These are phyloP conservation scores for Lenzites betulinus DNA, from an alignment of 768 basidiomycete genomes.

Conservation along the genomic window DNA sequence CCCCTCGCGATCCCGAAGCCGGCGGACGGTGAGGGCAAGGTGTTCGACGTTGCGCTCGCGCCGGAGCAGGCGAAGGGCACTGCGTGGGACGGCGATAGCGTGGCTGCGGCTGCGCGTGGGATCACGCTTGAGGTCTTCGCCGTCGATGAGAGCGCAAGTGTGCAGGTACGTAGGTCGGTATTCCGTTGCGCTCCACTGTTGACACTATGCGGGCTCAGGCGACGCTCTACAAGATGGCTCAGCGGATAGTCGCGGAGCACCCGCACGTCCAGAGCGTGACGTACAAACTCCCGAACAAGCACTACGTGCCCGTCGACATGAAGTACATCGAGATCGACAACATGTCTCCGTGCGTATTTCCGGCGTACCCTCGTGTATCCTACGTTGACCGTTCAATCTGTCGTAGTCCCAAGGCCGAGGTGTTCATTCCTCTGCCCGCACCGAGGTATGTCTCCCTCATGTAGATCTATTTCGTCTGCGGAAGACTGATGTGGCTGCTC, in stretches of 20 bases:
- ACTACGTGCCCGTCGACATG: constrained; percentile 91
- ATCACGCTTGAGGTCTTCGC: constrained; percentile 84
- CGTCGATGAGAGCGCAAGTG: constrained; percentile 85
- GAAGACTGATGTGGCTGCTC: not conserved
- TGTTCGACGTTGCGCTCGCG: constrained; percentile 41
- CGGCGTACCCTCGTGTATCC: not conserved
- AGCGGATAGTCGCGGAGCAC: constrained; percentile 70
- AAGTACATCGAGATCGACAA: constrained; percentile 72
- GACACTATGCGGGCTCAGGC: constrained; percentile 54
- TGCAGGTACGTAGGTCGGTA: constrained; percentile 58
- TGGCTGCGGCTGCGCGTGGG: constrained; percentile 52
- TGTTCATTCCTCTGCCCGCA: constrained; percentile 84
- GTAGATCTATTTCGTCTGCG: constrained; percentile 17
- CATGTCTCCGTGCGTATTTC: constrained; percentile 50
- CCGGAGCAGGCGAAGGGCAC: constrained; percentile 41
- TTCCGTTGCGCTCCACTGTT: not conserved
- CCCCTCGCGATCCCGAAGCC: constrained; percentile 49
- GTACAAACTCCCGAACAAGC: constrained; percentile 90
- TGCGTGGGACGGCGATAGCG: constrained; percentile 61
- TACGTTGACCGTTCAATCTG: not conserved
- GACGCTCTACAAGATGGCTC: constrained; percentile 88
- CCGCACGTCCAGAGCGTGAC: constrained; percentile 56
- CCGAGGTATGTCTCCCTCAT: constrained; percentile 63
- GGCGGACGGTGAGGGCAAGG: constrained; percentile 52
- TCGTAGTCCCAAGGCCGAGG: constrained; percentile 72